These are phyloP conservation scores for Aspergillus viridinutans DNA, from an alignment of 2,329 filamentous ascomycete genomes.

Conservation along the genomic window DNA sequence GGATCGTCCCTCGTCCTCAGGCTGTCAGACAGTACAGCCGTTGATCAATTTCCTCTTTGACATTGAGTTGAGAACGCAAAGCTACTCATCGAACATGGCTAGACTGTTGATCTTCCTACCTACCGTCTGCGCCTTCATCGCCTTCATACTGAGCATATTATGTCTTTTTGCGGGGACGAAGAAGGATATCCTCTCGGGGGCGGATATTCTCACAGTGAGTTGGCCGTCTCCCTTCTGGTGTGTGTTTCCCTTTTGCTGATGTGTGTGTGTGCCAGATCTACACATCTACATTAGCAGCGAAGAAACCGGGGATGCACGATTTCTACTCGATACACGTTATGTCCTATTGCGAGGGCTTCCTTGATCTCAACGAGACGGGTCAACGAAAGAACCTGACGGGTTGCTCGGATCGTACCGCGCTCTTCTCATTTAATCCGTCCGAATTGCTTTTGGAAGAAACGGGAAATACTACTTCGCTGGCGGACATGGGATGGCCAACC, in stretches of 20 bases:
- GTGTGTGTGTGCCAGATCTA: slow-evolving; percentile 26
- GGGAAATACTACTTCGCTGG: slow-evolving; percentile 46
- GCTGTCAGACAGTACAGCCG: not conserved
- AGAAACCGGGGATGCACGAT: slow-evolving; percentile 52
- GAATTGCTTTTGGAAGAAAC: slow-evolving; percentile 48
- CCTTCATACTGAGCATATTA: slow-evolving; percentile 56
- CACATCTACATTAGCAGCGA: slow-evolving; percentile 32
- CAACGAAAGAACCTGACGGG: slow-evolving; percentile 47
- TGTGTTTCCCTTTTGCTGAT: not conserved
- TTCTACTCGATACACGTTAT: slow-evolving; percentile 61
- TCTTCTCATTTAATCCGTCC: slow-evolving; percentile 56
- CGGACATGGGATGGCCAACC: slow-evolving; percentile 53
- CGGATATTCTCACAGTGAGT: slow-evolving; percentile 53
- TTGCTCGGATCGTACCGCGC: slow-evolving; percentile 52
- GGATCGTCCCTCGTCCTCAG: not conserved
- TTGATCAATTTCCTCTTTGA: not conserved
- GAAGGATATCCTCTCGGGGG: slow-evolving; percentile 53
- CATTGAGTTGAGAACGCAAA: not conserved
- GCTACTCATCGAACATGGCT: slow-evolving; percentile 7
- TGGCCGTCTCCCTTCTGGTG: slow-evolving; percentile 8
- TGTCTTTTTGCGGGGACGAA: slow-evolving; percentile 60
- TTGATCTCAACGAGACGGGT: slow-evolving; percentile 16
- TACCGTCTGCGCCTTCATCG: slow-evolving; percentile 47
- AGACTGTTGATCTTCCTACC: slow-evolving; percentile 40
- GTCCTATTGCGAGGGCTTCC: slow-evolving; percentile 53